Conservation (phyloP, 805 yeast species). For the Pichia cephalocereana region DNA sequence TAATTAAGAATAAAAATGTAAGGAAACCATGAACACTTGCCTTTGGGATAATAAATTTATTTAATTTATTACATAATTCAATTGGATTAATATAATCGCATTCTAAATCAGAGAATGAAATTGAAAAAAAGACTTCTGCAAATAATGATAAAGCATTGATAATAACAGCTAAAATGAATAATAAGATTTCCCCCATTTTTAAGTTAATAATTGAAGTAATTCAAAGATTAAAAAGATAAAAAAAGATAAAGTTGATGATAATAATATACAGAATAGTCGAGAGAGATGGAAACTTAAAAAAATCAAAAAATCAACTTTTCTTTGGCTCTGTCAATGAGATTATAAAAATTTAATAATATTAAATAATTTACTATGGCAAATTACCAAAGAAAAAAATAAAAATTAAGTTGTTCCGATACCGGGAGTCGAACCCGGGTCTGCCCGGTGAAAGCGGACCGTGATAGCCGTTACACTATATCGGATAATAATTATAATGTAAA, state of each 20-base stretch:
- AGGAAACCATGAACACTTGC: slow-evolving; percentile 72
- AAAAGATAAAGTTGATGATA: no score
- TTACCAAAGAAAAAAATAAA: no score
- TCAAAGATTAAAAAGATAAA: neutral
- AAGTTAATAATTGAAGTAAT: slow-evolving; percentile 11
- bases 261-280: no score
- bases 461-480: slow-evolving; percentile 35
- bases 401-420: slow-evolving; percentile 26
- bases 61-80: slow-evolving; percentile 88
- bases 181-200: slow-evolving; percentile 32
- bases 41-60: slow-evolving; percentile 84
- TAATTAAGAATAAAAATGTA: slow-evolving; percentile 61
- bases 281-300: no score
- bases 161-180: slow-evolving; percentile 69
- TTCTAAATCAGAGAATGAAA: slow-evolving; percentile 90
- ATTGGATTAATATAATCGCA: slow-evolving; percentile 96
- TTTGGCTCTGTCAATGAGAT: no score
- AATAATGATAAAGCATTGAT: slow-evolving; percentile 83
- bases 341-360: no score
- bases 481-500: slow-evolving; percentile 8
- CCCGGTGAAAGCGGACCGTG: slow-evolving; percentile 36
- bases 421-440: slow-evolving; percentile 37
- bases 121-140: slow-evolving; percentile 89
- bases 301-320: no score
- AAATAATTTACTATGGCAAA: no score